phyloP scores from a whole-genome alignment of 179 eudicot genomes.

The Vitellaria paradoxa region DNA sequence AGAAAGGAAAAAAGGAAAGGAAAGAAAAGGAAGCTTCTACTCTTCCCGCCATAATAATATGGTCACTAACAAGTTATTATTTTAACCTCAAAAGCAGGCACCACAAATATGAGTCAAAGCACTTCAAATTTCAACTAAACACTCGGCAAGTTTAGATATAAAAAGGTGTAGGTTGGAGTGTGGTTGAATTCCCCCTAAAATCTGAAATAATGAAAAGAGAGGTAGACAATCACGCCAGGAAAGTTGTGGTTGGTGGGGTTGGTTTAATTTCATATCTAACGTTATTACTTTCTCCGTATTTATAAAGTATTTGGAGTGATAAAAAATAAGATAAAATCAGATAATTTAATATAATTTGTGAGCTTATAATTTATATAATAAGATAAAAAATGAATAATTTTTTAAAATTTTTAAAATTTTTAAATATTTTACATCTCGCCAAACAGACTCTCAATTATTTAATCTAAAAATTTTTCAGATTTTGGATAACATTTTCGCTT shows the following conservation, averaged over 20 bases:
- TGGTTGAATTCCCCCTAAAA: constrained; percentile 5
- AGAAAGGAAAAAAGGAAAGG: no score
- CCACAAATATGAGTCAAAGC: not conserved
- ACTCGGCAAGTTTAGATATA: not conserved
- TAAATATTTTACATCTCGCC: no score
- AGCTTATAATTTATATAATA: no score
- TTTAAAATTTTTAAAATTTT: no score
- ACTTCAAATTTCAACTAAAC: not conserved
- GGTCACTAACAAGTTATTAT: not conserved
- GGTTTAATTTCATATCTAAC: not conserved
- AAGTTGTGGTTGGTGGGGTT: not conserved
- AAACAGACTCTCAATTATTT: no score
- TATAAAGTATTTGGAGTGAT: no score
- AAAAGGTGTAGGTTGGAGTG: not conserved
- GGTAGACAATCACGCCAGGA: constrained; percentile 7
- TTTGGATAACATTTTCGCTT: not conserved
- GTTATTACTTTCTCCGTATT: not conserved
- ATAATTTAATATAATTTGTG: no score
- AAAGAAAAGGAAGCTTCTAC: not conserved
- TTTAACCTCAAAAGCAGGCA: not conserved
- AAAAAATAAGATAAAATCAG: no score
- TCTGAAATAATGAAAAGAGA: not conserved
- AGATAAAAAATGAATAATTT: no score
- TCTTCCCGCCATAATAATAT: not conserved
- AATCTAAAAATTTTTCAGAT: not conserved